Percentiles rank a stretch among this genome's conserved stretches.
These are phyloP conservation scores for Rhizopogon roseolus DNA, from an alignment of 768 basidiomycete species.

Conservation along the genomic window DNA sequence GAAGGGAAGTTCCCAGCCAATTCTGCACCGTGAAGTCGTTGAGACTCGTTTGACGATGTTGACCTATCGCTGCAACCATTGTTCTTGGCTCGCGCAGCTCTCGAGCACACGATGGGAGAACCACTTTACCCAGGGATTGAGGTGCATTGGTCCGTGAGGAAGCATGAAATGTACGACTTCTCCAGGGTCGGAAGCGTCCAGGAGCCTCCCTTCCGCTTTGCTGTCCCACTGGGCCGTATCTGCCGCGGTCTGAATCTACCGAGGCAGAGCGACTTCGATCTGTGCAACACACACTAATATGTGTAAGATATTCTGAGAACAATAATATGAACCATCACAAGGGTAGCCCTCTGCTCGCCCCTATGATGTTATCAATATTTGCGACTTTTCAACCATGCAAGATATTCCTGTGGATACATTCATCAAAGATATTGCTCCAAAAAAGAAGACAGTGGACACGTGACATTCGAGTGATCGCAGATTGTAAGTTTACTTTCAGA, in stretches of 20 bases:
- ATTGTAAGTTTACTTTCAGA: not conserved
- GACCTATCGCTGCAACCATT: constrained; percentile 15
- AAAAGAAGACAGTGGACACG: constrained; percentile 3
- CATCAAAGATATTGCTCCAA: not conserved
- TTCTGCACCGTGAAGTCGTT: not conserved
- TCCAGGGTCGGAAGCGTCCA: not conserved
- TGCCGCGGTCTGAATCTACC: constrained; percentile 28
- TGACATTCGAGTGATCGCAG: not conserved
- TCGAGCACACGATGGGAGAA: constrained; percentile 27
- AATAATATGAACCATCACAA: not conserved
- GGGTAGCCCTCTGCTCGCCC: constrained; percentile 7
- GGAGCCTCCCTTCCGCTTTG: constrained; percentile 22
- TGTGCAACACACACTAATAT: constrained; percentile 28
- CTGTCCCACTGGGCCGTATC: constrained; percentile 22
- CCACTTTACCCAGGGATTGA: constrained; percentile 33
- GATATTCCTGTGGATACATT: not conserved
- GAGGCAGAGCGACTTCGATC: constrained; percentile 31
- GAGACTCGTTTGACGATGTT: constrained; percentile 14
- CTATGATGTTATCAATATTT: constrained; percentile 6
- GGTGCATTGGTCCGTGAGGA: constrained; percentile 26
- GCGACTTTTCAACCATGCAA: not conserved
- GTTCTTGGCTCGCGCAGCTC: constrained; percentile 20
- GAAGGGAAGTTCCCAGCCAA: too few relatives aligned
- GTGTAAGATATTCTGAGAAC: constrained; percentile 1
- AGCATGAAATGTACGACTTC: constrained; percentile 12